Evolutionary conservation across 352 stramenopile species (phyloP).

Genomic region (Peronospora belbahrii): DNA sequence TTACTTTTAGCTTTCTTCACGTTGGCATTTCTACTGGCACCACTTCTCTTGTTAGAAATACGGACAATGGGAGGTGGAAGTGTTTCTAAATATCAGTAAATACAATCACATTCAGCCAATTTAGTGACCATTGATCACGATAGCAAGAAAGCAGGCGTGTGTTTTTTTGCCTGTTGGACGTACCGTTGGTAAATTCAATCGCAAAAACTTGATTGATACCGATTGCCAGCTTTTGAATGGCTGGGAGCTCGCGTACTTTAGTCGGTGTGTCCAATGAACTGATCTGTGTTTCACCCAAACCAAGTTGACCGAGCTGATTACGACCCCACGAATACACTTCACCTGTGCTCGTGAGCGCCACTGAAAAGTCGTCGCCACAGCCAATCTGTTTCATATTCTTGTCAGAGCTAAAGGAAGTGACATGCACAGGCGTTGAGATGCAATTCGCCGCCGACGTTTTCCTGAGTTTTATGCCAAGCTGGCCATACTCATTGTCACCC

Average conservation of each 20-base stretch:
- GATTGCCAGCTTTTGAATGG: conserved; percentile 54
- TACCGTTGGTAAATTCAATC: conserved; percentile 70
- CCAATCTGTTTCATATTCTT: conserved; percentile 37
- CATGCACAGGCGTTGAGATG: conserved; percentile 29
- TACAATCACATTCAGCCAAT: too few relatives aligned
- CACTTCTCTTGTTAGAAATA: conserved; percentile 21
- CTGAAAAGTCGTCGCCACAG: conserved; percentile 62
- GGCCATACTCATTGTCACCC: conserved; percentile 68
- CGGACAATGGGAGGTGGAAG: conserved; percentile 33
- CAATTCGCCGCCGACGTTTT: conserved; percentile 28
- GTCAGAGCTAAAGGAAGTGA: conserved; percentile 17
- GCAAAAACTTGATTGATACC: conserved; percentile 74
- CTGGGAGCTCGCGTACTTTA: conserved; percentile 41
- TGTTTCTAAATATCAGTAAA: too few relatives aligned
- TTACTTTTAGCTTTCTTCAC: conserved; percentile 34
- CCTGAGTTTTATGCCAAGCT: conserved; percentile 38
- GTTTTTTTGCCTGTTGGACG: conserved; percentile 1
- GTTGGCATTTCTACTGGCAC: not conserved
- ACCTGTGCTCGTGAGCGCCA: conserved; percentile 39
- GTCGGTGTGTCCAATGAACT: conserved; percentile 37
- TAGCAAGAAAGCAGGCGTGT: not conserved
- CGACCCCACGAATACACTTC: conserved; percentile 71
- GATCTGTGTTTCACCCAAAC: conserved; percentile 33
- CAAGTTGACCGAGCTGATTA: conserved; percentile 61
- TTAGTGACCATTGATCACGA: too few relatives aligned